Evolutionary conservation across 2,329 filamentous ascomycete species (phyloP), one percentile per base, ranked within the genome.

Genomic region (Podosphaera fusca): DNA sequence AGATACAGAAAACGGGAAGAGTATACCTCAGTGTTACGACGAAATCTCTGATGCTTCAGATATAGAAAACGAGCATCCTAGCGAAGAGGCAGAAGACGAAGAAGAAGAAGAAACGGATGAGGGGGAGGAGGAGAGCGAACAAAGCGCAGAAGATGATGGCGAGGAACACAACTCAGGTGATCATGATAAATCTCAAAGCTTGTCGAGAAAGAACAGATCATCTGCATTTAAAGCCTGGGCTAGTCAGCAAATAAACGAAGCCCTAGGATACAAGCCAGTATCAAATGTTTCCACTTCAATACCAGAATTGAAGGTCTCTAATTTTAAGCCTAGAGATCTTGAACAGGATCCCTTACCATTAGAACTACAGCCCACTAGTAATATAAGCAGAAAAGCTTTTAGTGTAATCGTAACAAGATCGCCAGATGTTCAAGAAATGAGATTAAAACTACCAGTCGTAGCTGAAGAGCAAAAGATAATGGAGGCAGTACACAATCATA

Each of bases 401-500:
- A 84, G 81, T 59, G 82, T 95, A 1, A 69, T 78, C 1, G 81
- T 95, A 2, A 72, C 78, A 45, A 79, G 92, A 58, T 72, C 78
- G 0, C 71, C 81, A 4, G 82, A 84, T 21, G 84, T 96, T 30
- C 87, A 95, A 67, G 78, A 82, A 53, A 79, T 82, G 9, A 81
- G 92, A 10, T 69, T 94, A 52, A 80, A 85, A 57, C 75, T 98
- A 14, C 92, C 92, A 0, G 86, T 98, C 0, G 87, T 96, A 1
- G 86, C 86, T 1, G 89, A 96, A 68, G 92, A 98, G 69, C 92
- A 98, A 67, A 88, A 84, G 65, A 89, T 98, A 35, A 96, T 98
- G 89, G 92, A 98, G 70, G 88, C 89, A 0, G 87, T 98, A 54
- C 84, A 95, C 69, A 90, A 90, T 67, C 85, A 95, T 67, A 79